Conservation (phyloP, 495 filamentous ascomycete species). For the Penicillium flavigenum region DNA sequence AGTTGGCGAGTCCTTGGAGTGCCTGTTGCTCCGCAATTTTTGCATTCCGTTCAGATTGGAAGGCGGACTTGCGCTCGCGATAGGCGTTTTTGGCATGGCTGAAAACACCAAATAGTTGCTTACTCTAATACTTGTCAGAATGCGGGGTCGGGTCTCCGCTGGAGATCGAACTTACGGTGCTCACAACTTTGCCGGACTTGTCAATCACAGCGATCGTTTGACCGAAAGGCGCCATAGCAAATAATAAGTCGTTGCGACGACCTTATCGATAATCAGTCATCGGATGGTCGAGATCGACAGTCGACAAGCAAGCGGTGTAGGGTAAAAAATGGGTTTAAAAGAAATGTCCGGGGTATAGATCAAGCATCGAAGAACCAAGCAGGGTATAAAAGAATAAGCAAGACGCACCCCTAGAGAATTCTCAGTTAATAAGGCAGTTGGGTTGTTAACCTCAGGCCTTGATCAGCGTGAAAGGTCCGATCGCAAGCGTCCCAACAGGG, state of each 20-base stretch:
- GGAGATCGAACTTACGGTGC: slow-evolving; percentile 62
- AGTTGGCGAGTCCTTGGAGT: slow-evolving; percentile 45
- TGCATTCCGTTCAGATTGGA: slow-evolving; percentile 63
- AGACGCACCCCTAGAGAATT: background rate
- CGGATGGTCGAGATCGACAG: slow-evolving; percentile 14
- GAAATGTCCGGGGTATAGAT: slow-evolving; percentile 3
- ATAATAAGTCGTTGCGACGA: slow-evolving; percentile 17
- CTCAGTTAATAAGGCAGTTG: slow-evolving; percentile 8
- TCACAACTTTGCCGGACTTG: slow-evolving; percentile 88
- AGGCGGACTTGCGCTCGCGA: slow-evolving; percentile 74
- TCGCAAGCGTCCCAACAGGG: slow-evolving; percentile 11
- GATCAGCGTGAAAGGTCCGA: slow-evolving; percentile 20
- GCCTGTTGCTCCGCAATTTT: slow-evolving; percentile 56
- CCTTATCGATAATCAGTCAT: slow-evolving; percentile 21
- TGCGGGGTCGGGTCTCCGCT: background rate
- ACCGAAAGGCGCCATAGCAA: slow-evolving; percentile 49
- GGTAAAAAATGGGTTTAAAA: background rate
- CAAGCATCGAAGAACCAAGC: background rate
- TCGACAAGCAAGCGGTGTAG: slow-evolving; percentile 24
- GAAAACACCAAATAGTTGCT: slow-evolving; percentile 82
- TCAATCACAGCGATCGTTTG: slow-evolving; percentile 89
- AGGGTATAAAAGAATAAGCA: slow-evolving; percentile 16
- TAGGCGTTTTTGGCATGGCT: slow-evolving; percentile 86
- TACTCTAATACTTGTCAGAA: slow-evolving; percentile 61
- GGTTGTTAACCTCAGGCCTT: slow-evolving; percentile 15